Conservation (phyloP, 768 basidiomycete species). For the Suillus sp. region DNA sequence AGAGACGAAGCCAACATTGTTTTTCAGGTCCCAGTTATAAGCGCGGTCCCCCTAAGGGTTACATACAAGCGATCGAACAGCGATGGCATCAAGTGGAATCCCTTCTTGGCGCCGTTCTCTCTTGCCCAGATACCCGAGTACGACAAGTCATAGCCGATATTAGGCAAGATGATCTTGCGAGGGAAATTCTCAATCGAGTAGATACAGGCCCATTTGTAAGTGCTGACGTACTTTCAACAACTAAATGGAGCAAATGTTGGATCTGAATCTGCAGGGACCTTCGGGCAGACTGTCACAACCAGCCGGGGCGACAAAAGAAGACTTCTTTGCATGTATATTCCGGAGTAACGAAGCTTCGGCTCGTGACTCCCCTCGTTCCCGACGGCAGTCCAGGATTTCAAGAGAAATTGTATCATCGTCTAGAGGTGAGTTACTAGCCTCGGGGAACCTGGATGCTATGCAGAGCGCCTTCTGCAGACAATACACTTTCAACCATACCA, state of each 20-base stretch:
- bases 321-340: constrained; percentile 75
- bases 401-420: constrained; percentile 80
- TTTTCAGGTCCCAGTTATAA: constrained; percentile 72
- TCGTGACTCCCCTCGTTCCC: constrained; percentile 60
- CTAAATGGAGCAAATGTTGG: constrained; percentile 13
- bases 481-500: constrained; percentile 60
- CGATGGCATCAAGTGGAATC: constrained; percentile 92
- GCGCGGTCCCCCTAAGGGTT: constrained; percentile 86
- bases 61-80: constrained; percentile 91
- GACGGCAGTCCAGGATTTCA: constrained; percentile 74
- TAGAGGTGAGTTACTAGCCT: constrained; percentile 42
- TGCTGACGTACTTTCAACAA: neutral
- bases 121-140: constrained; percentile 67
- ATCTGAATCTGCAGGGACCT: constrained; percentile 52
- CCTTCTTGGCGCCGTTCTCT: constrained; percentile 78
- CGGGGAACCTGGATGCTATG: constrained; percentile 10
- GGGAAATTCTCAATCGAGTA: constrained; percentile 75
- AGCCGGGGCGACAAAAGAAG: constrained; percentile 68
- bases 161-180: constrained; percentile 71
- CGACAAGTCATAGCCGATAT: constrained; percentile 64
- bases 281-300: constrained; percentile 65
- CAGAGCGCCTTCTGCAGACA: constrained; percentile 41
- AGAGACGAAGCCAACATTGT: constrained; percentile 8
- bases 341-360: constrained; percentile 53
- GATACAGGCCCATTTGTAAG: constrained; percentile 77